Conservation (phyloP, 257 asterid genomes). For the Rubia yunnanensis region DNA sequence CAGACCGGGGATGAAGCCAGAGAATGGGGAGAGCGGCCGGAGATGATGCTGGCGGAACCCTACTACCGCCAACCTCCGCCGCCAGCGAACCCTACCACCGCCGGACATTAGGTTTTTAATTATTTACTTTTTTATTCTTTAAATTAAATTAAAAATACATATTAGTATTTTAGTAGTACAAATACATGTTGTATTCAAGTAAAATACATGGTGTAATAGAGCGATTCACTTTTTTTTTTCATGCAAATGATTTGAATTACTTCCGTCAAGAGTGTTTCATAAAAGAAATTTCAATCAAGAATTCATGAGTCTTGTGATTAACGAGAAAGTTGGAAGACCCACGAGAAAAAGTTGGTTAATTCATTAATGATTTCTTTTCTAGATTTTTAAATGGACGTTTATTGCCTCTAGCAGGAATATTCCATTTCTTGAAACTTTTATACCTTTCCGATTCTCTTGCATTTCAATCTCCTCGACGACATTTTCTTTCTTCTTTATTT, state of each 20-base stretch:
- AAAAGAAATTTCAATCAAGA: not conserved
- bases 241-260: not conserved
- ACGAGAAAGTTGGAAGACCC: not conserved
- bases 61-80: too few relatives aligned
- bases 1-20: too few relatives aligned
- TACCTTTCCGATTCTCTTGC: not conserved
- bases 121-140: too few relatives aligned
- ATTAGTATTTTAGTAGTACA: too few relatives aligned
- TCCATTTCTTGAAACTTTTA: not conserved
- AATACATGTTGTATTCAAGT: too few relatives aligned
- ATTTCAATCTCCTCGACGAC: not conserved
- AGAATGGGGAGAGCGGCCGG: too few relatives aligned
- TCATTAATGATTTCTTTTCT: not conserved
- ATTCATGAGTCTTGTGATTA: constrained; percentile 2
- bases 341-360: not conserved
- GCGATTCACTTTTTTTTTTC: not conserved
- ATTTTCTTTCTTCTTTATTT: not conserved
- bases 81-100: too few relatives aligned
- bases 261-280: not conserved
- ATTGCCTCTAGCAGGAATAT: not conserved
- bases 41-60: too few relatives aligned
- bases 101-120: too few relatives aligned
- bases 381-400: not conserved
- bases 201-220: too few relatives aligned
- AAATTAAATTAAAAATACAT: too few relatives aligned